Evolutionary conservation across 1,139 yeast genomes (phyloP).

Genomic region (Candida sp.): DNA sequence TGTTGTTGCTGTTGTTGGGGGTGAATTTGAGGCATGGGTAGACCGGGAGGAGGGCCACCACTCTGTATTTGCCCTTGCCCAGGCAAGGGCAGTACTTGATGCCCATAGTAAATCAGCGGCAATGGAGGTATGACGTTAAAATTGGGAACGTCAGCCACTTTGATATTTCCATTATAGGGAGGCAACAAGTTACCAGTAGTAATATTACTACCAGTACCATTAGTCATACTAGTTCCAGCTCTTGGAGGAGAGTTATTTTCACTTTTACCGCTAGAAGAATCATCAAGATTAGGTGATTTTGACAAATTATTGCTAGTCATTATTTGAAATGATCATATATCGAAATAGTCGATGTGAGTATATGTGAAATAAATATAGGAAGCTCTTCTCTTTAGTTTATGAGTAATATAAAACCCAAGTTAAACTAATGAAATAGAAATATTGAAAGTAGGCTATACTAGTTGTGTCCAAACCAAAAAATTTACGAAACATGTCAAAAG

Average conservation of each 20-base stretch:
- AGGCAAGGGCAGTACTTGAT: background rate
- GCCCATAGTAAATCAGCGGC: background rate
- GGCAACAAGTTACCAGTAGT: slow-evolving; percentile 1
- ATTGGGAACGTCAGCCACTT: slow-evolving; percentile 1
- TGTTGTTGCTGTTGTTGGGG: slow-evolving; percentile 4
- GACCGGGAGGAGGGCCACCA: slow-evolving; percentile 1
- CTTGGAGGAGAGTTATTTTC: background rate
- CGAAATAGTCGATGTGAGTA: too few relatives aligned
- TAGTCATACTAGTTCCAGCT: background rate
- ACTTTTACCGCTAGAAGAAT: background rate
- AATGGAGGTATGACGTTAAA: background rate
- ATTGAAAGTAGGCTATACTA: background rate
- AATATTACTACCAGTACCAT: background rate
- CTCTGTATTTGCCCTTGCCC: background rate
- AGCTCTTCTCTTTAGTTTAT: too few relatives aligned
- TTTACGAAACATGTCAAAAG: background rate
- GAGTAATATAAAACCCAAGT: too few relatives aligned
- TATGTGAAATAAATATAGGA: too few relatives aligned
- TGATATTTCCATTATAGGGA: background rate
- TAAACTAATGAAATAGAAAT: too few relatives aligned
- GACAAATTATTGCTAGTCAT: background rate
- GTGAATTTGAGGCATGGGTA: background rate
- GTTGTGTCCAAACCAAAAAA: background rate
- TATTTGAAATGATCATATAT: too few relatives aligned
- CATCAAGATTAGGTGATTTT: background rate